phyloP scores from a whole-genome alignment of 2,329 filamentous ascomycete genomes.

The Cercospora brassicicola region DNA sequence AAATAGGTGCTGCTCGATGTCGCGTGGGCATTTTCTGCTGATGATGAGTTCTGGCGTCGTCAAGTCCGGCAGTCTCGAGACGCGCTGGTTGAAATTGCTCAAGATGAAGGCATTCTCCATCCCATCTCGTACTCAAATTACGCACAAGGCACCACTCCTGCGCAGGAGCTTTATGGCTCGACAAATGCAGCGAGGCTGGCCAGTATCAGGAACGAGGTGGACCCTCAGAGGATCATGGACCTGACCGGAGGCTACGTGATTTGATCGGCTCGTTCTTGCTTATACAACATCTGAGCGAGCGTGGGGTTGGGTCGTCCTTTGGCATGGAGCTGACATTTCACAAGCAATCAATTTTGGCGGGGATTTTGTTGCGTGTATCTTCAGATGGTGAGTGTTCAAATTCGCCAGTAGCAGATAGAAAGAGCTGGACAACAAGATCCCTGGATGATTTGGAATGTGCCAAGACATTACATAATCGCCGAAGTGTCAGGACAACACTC shows the following conservation, averaged over 20 bases:
- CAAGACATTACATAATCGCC: neutral
- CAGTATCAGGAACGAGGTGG: constrained; percentile 4
- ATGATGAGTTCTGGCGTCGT: constrained; percentile 5
- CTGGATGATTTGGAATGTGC: neutral
- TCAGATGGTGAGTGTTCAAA: neutral
- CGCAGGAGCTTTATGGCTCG: neutral
- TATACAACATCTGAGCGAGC: neutral
- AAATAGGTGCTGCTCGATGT: constrained; percentile 7
- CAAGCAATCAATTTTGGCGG: neutral
- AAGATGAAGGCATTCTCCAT: neutral
- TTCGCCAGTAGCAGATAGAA: neutral
- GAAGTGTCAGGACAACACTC: no score
- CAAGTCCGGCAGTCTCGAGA: constrained; percentile 3
- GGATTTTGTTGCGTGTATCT: neutral
- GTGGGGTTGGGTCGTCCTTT: neutral
- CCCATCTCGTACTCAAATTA: constrained; percentile 7
- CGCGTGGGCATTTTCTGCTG: constrained; percentile 1
- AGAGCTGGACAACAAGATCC: neutral
- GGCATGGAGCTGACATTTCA: neutral
- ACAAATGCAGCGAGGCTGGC: neutral
- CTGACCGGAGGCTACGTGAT: constrained; percentile 1
- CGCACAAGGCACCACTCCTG: neutral
- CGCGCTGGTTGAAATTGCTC: neutral
- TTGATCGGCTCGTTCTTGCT: neutral
- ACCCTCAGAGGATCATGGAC: constrained; percentile 6